Conservation (phyloP, 441 rosid species). For the Jatropha multifida region DNA sequence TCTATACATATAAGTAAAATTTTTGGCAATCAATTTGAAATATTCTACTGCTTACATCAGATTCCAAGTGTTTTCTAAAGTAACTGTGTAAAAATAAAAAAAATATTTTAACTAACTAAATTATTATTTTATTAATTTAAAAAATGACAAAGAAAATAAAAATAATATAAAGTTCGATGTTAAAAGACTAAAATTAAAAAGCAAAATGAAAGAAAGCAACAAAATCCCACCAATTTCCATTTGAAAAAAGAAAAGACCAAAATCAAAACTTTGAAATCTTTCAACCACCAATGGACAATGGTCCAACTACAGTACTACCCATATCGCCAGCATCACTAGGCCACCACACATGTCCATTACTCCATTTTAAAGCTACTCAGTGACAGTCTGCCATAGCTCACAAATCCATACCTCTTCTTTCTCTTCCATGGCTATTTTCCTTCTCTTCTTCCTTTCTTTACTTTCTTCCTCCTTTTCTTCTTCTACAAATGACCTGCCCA, state of each 20-base stretch:
- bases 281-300: background rate
- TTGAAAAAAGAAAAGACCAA: background rate
- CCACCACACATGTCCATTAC: background rate
- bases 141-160: no score
- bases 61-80: no score
- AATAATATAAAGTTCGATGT: no score
- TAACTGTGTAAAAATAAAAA: no score
- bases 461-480: constrained; percentile 40
- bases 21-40: no score
- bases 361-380: constrained; percentile 14
- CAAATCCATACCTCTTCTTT: background rate
- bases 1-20: no score
- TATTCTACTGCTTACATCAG: no score
- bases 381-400: background rate
- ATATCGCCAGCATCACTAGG: background rate
- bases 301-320: background rate
- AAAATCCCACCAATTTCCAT: no score
- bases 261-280: background rate
- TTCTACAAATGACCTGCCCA: constrained; percentile 29
- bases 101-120: no score
- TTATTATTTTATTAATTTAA: no score
- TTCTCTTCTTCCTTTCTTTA: constrained; percentile 29
- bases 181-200: no score
- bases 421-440: constrained; percentile 23
- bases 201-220: no score